These are phyloP conservation scores for Erysimum cheiranthoides DNA, from an alignment of 345 rosid genomes.

Conservation along the genomic window DNA sequence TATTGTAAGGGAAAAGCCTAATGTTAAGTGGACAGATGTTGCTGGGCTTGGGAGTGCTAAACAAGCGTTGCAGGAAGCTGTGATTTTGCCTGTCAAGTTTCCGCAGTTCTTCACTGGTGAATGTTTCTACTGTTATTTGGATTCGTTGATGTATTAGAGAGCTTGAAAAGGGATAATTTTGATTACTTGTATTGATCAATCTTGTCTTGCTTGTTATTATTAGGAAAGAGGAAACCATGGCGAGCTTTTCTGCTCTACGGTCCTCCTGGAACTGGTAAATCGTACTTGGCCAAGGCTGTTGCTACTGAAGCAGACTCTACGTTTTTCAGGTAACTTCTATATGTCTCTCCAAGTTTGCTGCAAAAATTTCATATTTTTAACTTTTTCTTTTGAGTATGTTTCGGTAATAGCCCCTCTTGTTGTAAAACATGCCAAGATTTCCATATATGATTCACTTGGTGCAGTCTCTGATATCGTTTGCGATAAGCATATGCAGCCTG, in stretches of 20 bases:
- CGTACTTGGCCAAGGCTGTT: slow-evolving; percentile 89
- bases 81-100: slow-evolving; percentile 87
- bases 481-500: background rate
- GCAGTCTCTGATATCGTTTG: background rate
- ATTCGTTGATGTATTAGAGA: background rate
- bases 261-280: slow-evolving; percentile 93
- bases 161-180: background rate
- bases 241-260: slow-evolving; percentile 86
- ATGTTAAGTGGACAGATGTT: slow-evolving; percentile 86
- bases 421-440: slow-evolving; percentile 20
- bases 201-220: background rate
- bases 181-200: background rate
- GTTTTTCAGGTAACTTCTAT: slow-evolving; percentile 66
- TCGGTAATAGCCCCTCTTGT: background rate
- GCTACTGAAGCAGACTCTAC: slow-evolving; percentile 93
- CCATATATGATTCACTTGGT: slow-evolving; percentile 12
- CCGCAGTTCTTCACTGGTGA: slow-evolving; percentile 92
- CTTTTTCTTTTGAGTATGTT: background rate
- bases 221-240: slow-evolving; percentile 94
- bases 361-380: background rate
- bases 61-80: slow-evolving; percentile 89
- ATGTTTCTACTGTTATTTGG: background rate
- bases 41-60: slow-evolving; percentile 94
- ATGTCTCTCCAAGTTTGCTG: slow-evolving; percentile 5
- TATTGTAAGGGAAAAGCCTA: slow-evolving; percentile 82